These are phyloP conservation scores for Monsonia emarginata DNA, from an alignment of 441 rosid species.

Conservation along the genomic window DNA sequence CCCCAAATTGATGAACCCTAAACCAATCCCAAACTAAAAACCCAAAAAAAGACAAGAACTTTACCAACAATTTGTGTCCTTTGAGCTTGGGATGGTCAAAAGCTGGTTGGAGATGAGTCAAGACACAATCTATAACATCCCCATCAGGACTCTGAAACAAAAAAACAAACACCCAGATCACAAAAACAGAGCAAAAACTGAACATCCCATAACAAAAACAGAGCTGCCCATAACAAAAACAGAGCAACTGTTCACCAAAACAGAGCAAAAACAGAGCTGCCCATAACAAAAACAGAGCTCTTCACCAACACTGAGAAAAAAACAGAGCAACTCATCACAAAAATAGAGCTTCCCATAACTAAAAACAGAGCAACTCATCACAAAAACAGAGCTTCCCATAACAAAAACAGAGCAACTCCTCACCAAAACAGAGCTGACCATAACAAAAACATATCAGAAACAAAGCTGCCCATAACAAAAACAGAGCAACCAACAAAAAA, in stretches of 20 bases:
- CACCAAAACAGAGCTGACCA: slow-evolving; percentile 10
- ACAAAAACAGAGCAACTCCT: too few relatives aligned
- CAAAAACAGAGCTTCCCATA: too few relatives aligned
- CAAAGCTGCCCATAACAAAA: too few relatives aligned
- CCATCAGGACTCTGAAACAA: slow-evolving; percentile 55
- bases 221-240: too few relatives aligned
- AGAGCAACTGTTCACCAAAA: slow-evolving; percentile 5
- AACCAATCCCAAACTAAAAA: not conserved
- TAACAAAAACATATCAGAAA: too few relatives aligned
- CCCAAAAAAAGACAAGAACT: not conserved
- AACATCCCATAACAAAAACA: too few relatives aligned
- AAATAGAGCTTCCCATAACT: too few relatives aligned
- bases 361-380: too few relatives aligned
- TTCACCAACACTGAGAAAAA: slow-evolving; percentile 9
- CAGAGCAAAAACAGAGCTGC: too few relatives aligned
- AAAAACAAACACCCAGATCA: not conserved
- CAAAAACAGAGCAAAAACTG: slow-evolving; percentile 10
- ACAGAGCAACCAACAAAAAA: slow-evolving; percentile 5
- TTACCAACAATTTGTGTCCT: slow-evolving; percentile 50
- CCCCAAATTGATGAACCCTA: not conserved
- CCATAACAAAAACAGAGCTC: slow-evolving; percentile 1
- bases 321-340: too few relatives aligned
- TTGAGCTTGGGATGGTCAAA: slow-evolving; percentile 62
- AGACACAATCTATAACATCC: slow-evolving; percentile 56
- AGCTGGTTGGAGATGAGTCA: slow-evolving; percentile 58